Evolutionary conservation across 306 rosid genomes (phyloP).

Genomic region (Biancaea sappan): DNA sequence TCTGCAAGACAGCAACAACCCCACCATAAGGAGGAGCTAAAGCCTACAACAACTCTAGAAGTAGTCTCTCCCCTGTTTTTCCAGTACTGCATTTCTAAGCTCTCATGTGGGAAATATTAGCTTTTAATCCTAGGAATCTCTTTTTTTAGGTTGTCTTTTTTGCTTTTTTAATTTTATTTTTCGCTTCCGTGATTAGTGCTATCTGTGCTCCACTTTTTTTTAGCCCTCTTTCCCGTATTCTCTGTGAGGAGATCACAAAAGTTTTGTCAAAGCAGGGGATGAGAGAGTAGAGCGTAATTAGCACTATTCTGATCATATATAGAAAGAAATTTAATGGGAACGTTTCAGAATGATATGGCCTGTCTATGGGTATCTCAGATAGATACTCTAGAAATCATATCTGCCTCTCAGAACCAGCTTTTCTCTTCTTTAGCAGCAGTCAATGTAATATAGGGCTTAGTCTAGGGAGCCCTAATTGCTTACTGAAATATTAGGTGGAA

Average conservation of each 20-base stretch:
- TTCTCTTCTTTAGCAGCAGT: constrained; percentile 44
- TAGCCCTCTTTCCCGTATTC: constrained; percentile 31
- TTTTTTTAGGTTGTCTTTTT: background rate
- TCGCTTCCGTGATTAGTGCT: constrained; percentile 41
- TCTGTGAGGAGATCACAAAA: constrained; percentile 20
- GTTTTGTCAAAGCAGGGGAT: constrained; percentile 33
- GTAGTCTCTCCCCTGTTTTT: constrained; percentile 13
- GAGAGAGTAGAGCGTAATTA: constrained; percentile 49
- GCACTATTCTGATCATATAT: constrained; percentile 48
- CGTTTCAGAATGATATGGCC: constrained; percentile 22
- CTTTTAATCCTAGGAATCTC: constrained; percentile 37
- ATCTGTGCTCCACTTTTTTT: constrained; percentile 61
- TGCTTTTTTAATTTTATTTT: constrained; percentile 13
- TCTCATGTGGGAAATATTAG: constrained; percentile 30
- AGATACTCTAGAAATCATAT: background rate
- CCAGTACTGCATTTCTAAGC: constrained; percentile 34
- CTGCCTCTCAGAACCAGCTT: constrained; percentile 34
- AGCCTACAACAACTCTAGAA: too few species aligned
- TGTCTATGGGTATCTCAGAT: constrained; percentile 24
- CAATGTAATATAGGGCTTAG: constrained; percentile 50
- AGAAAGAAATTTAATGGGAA: constrained; percentile 29
- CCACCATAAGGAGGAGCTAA: constrained; percentile 53
- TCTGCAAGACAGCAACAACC: constrained; percentile 56
- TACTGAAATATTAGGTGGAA: constrained; percentile 30
- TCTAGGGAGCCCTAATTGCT: constrained; percentile 49